These are phyloP conservation scores for Agrocybe praecox DNA, from an alignment of 768 basidiomycete genomes.

Conservation along the genomic window DNA sequence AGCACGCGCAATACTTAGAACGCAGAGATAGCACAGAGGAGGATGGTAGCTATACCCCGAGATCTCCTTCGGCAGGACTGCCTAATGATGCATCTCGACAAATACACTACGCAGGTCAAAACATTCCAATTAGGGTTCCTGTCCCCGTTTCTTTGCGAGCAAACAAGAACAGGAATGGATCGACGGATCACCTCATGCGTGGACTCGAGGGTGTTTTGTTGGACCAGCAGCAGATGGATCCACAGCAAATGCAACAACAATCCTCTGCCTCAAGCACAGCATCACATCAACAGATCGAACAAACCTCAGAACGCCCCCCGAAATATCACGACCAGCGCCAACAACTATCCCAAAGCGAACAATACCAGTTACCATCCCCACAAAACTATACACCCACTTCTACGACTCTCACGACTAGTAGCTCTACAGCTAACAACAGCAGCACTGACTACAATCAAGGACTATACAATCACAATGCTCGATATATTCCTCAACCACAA, in stretches of 20 bases:
- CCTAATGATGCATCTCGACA: constrained; percentile 42
- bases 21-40: constrained; percentile 45
- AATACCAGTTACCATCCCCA: constrained; percentile 10
- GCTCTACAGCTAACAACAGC: neutral
- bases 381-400: neutral
- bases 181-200: constrained; percentile 63
- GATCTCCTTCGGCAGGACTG: constrained; percentile 64
- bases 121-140: constrained; percentile 21
- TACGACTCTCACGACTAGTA: neutral
- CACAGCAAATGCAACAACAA: constrained; percentile 15
- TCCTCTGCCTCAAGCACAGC: constrained; percentile 17
- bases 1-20: constrained; percentile 32
- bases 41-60: constrained; percentile 63
- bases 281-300: constrained; percentile 21
- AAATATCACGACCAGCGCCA: constrained; percentile 18
- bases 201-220: constrained; percentile 61
- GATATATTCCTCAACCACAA: constrained; percentile 40
- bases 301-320: constrained; percentile 11
- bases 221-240: constrained; percentile 30
- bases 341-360: constrained; percentile 22
- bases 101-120: constrained; percentile 27
- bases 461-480: constrained; percentile 21
- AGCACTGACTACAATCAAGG: constrained; percentile 17
- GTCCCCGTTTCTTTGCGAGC: constrained; percentile 36
- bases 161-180: constrained; percentile 57